Evolutionary conservation across 2,329 filamentous ascomycete genomes (phyloP), one percentile per base, ranked within the genome.

Genomic region (Aspergillus tubingensis): DNA sequence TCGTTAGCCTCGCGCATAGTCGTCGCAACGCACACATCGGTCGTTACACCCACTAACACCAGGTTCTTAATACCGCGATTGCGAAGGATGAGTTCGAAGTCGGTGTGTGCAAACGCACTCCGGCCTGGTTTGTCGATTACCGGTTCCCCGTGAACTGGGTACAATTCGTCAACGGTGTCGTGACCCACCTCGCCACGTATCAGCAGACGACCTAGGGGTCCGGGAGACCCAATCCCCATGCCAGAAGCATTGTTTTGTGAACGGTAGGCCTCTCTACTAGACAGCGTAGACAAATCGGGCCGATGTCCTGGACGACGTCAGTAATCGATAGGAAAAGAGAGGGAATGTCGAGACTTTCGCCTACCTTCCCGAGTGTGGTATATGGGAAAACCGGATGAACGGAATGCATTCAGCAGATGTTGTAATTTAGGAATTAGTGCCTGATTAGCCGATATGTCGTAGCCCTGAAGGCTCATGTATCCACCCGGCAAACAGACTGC

Each of bases 171-270:
- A 17, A 87, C 79, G 30, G 82, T 85, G 50, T 83, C 84, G 67
- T 87, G 85, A 0, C 86, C 86, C 21, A 75, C 67, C 65, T 87
- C 82, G 0, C 86, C 85, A 19, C 85, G 81, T 23, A 88, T 76
- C 3, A 88, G 73, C 2, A 87, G 77, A n/a, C 82, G 81, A 1
- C 86, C 85, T 48, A 87, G 70, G 1, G 85, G 85, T 0, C 85
- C 85, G 13, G 62, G 72, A 10, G 80, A 79, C 3, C 79, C 81
- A 49, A 87, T 86, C 0, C 82, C 81, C n/a, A 83, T 66, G 7
- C 79, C 77, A 0, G 78, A 77, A 4, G 77, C 65, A 63, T 85
- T 85, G 59, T 86, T 83, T 11, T 76, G 76, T 43, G 82, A 85
- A 3, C 85, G 80, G 53, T 80, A 81, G 2, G 70, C 70, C 68